These are phyloP conservation scores for Neohortaea acidophila DNA, from an alignment of 495 filamentous ascomycete species.

Conservation along the genomic window DNA sequence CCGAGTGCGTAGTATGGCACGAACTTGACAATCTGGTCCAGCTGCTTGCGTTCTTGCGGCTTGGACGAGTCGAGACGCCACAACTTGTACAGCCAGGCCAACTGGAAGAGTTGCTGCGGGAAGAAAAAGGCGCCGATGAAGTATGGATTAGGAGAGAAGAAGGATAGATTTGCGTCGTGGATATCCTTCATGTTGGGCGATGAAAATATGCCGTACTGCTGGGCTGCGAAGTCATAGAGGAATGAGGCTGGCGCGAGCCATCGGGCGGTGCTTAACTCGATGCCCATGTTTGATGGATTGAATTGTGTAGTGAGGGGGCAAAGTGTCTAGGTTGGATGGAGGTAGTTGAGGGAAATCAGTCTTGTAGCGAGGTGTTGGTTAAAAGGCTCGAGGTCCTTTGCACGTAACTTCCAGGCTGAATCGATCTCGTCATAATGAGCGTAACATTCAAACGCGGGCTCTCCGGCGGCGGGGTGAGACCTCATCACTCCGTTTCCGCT, in stretches of 20 bases:
- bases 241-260: constrained; percentile 33
- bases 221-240: constrained; percentile 22
- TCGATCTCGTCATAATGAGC: too few relatives aligned
- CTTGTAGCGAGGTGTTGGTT: too few relatives aligned
- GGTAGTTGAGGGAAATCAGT: neutral
- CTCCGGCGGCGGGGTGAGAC: too few relatives aligned
- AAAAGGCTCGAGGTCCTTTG: too few relatives aligned
- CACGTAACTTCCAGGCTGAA: too few relatives aligned
- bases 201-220: constrained; percentile 15
- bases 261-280: constrained; percentile 18
- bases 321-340: neutral
- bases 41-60: constrained; percentile 20
- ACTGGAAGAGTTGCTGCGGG: constrained; percentile 39
- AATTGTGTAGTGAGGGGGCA: too few relatives aligned
- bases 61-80: constrained; percentile 27
- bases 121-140: constrained; percentile 42
- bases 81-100: constrained; percentile 35
- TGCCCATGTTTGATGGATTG: constrained; percentile 22
- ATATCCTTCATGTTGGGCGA: constrained; percentile 37
- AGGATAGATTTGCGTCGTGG: constrained; percentile 36
- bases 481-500: too few relatives aligned
- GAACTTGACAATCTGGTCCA: constrained; percentile 30
- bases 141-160: constrained; percentile 35
- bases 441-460: too few relatives aligned
- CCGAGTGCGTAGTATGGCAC: constrained; percentile 34